Evolutionary conservation across 805 yeast genomes (phyloP), one percentile per base, ranked within the genome.

Genomic region (Saccharomycopsis vini): DNA sequence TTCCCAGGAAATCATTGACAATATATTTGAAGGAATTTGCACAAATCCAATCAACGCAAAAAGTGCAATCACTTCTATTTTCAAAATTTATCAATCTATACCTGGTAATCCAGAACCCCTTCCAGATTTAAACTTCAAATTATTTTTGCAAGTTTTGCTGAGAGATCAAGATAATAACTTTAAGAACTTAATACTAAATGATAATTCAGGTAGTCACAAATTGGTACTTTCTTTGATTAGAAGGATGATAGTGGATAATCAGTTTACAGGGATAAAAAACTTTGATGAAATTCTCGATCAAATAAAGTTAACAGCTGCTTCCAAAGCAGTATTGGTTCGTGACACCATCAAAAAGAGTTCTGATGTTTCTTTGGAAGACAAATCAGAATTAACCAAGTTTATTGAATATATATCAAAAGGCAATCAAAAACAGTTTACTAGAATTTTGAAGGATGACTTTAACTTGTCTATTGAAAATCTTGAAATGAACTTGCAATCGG

Each of bases 21-120:
- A 88, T 4, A 75, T 84, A 1, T 67, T 74, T 28, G 76, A 72
- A 47, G 76, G 83, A 1, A 71, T 83, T 21, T 61, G 77, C 28
- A 51, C 67, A 10, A 67, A 66, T 49, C 66, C 77, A 57, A 58
- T 68, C 3, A 53, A 56, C 19, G 59, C 58, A 34, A 62, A 57
- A 34, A 69, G 75, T 30, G 76, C 76, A 1, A 59, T 76, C 40
- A 54, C 65, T 5, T 62, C 77, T 40, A 63, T 73, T 39, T 59
- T 67, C 28, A 75, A 73, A 48, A 53, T 76, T 13, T 68, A 68
- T 50, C 77, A 73, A 56, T 65, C 78, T 23, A 43, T 66, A n/a
- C 67, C 62, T 16, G 42, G 39, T 12, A 24, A 36, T 4, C 51
- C 51, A n/a, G 24, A 19, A 5, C 18, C 36, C n/a, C 34, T 47